Conservation (phyloP, 23 red algal species). For the Chondrus crispus region DNA sequence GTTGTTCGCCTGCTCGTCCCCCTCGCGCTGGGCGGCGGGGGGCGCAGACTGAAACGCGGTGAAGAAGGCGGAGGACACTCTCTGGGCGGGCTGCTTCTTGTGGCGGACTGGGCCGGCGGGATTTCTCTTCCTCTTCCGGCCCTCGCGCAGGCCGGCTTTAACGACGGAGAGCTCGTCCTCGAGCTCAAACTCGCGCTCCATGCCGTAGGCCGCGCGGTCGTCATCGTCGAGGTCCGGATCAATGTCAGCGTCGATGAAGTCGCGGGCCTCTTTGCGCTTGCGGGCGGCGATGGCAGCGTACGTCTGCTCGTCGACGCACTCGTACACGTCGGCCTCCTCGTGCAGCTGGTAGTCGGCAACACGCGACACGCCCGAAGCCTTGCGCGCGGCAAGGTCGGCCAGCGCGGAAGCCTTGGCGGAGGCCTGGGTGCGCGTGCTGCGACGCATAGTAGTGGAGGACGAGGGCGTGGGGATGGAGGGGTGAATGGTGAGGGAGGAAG, state of each 20-base stretch:
- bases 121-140: slow-evolving; percentile 23
- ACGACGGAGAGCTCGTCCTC: slow-evolving; percentile 60
- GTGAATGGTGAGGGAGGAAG: too few species aligned
- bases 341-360: slow-evolving; percentile 65
- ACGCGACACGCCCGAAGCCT: slow-evolving; percentile 52
- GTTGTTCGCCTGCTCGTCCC: background rate
- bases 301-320: slow-evolving; percentile 76
- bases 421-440: slow-evolving; percentile 1
- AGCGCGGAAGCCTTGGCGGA: slow-evolving; percentile 32
- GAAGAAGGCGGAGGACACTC: slow-evolving; percentile 53
- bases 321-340: slow-evolving; percentile 76
- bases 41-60: slow-evolving; percentile 8
- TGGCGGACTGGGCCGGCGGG: slow-evolving; percentile 2
- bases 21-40: background rate
- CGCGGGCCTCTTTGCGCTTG: slow-evolving; percentile 53
- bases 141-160: background rate
- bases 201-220: slow-evolving; percentile 36
- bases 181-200: slow-evolving; percentile 64
- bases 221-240: background rate
- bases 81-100: background rate
- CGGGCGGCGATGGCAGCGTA: slow-evolving; percentile 53
- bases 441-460: slow-evolving; percentile 61
- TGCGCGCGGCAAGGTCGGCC: slow-evolving; percentile 49
- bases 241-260: slow-evolving; percentile 49
- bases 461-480: too few species aligned